Evolutionary conservation across 768 basidiomycete species (phyloP).

Genomic region (Suillus sp.): DNA sequence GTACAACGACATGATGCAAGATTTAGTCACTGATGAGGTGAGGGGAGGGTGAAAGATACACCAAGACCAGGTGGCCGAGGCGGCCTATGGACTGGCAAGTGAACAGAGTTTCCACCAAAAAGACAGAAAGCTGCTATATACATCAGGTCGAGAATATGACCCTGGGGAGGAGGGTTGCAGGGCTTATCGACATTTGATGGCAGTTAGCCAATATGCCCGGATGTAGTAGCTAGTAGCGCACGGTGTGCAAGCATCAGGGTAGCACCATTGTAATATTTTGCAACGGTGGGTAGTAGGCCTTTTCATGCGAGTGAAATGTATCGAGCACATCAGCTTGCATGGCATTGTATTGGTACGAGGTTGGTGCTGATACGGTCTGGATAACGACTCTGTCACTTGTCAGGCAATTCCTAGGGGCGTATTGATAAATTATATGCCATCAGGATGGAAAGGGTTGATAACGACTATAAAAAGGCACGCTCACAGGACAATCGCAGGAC

Average conservation of each 20-base stretch:
- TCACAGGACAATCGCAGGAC: no score
- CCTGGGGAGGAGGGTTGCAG: background rate
- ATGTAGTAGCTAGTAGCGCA: background rate
- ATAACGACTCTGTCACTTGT: no score
- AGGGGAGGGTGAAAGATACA: background rate
- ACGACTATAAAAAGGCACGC: no score
- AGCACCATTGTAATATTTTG: background rate
- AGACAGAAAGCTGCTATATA: background rate
- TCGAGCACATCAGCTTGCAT: no score
- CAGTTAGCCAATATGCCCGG: background rate
- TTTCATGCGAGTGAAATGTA: no score
- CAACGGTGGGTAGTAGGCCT: background rate
- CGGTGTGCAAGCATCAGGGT: background rate
- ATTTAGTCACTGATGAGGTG: background rate
- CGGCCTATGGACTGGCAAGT: background rate
- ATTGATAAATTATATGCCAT: no score
- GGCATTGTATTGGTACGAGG: no score
- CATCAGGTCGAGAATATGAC: background rate
- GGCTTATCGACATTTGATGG: background rate
- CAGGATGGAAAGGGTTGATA: no score
- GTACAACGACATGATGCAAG: background rate
- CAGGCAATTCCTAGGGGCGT: no score
- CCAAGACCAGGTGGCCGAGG: background rate
- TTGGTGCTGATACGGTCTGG: no score
- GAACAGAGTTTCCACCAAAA: background rate